These are phyloP conservation scores for Pichia californica DNA, from an alignment of 805 yeast genomes.

Conservation along the genomic window DNA sequence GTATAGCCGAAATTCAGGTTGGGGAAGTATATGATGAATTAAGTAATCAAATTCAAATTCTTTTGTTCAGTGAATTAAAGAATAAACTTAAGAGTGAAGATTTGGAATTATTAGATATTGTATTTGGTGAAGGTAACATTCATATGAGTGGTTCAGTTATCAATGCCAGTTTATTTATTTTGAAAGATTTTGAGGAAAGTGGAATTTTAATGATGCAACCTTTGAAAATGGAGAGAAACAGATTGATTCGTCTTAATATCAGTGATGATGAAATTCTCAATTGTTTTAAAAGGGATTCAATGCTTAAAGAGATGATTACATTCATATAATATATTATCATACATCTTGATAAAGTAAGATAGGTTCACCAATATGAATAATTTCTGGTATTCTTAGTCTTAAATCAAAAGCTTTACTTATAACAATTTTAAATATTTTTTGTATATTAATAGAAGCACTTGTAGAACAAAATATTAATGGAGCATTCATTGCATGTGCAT, in stretches of 20 bases:
- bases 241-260: conserved; percentile 57
- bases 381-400: conserved; percentile 76
- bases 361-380: conserved; percentile 86
- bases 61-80: conserved; percentile 27
- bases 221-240: conserved; percentile 59
- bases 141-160: conserved; percentile 38
- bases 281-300: conserved; percentile 52
- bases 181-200: conserved; percentile 68
- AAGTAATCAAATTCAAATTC: conserved; percentile 31
- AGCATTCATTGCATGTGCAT: conserved; percentile 86
- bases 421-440: conserved; percentile 86
- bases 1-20: conserved; percentile 60
- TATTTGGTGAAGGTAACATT: conserved; percentile 19
- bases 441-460: conserved; percentile 85
- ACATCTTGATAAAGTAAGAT: conserved; percentile 54
- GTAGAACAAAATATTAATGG: conserved; percentile 84
- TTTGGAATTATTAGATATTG: conserved; percentile 19
- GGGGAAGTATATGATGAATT: conserved; percentile 80
- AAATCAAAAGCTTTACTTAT: conserved; percentile 87
- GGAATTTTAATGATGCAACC: conserved; percentile 71
- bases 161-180: conserved; percentile 50
- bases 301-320: conserved; percentile 29
- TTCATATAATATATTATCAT: conserved; percentile 7
- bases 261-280: conserved; percentile 63
- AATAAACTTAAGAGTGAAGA: conserved; percentile 19